Evolutionary conservation across 169 alveolate genomes (phyloP).

Genomic region (Perkinsus olseni): DNA sequence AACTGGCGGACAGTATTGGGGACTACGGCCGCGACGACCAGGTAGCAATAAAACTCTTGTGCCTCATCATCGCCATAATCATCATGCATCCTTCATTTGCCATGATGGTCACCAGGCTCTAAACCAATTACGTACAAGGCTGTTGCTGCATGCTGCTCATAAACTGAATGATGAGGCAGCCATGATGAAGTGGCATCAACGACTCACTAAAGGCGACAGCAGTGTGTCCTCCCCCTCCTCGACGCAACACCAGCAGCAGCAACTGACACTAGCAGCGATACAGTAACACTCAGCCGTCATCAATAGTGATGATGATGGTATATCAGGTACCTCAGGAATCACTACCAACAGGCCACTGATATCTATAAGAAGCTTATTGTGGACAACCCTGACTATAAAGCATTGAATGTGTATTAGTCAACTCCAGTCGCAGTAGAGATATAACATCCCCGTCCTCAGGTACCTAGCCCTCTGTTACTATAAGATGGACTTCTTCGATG

Average conservation of each 20-base stretch:
- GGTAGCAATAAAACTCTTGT: not conserved
- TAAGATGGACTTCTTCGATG: conserved; percentile 75
- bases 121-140: conserved; percentile 14
- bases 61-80: too few relatives aligned
- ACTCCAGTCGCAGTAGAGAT: not conserved
- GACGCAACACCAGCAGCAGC: not conserved
- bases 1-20: not conserved
- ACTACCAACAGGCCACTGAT: conserved; percentile 79
- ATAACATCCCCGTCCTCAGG: not conserved
- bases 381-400: conserved; percentile 66
- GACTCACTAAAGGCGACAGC: not conserved
- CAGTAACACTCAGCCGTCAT: not conserved
- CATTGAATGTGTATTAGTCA: conserved; percentile 57
- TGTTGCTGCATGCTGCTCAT: conserved; percentile 67
- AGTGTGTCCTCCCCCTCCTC: not conserved
- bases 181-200: conserved; percentile 48
- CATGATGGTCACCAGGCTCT: not conserved
- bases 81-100: too few relatives aligned
- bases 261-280: not conserved
- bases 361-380: conserved; percentile 64
- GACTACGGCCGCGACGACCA: conserved; percentile 43
- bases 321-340: conserved; percentile 50
- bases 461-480: conserved; percentile 73
- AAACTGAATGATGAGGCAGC: conserved; percentile 66
- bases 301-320: not conserved